phyloP scores from a whole-genome alignment of 306 rosid species.

The Astragalus glycyphyllos region DNA sequence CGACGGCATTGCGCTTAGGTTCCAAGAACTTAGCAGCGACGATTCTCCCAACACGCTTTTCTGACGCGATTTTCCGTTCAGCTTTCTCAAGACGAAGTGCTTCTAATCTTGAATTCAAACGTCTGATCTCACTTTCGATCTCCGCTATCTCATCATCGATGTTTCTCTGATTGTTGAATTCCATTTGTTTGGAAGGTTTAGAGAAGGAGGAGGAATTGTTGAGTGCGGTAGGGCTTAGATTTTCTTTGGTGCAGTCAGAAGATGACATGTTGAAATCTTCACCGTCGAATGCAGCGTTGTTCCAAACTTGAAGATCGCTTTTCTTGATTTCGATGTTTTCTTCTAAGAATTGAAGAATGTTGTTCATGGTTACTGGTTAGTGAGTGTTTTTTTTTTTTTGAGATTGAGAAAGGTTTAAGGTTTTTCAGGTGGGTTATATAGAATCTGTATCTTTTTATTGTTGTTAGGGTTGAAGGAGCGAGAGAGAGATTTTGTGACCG shows the following conservation, averaged over 20 bases:
- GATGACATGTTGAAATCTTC: constrained; percentile 21
- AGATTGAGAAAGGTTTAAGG: neutral
- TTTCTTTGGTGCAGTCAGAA: constrained; percentile 44
- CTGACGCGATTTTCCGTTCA: constrained; percentile 16
- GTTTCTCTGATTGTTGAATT: constrained; percentile 9
- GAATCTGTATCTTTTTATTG: neutral
- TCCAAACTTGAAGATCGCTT: constrained; percentile 38
- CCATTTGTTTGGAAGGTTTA: neutral
- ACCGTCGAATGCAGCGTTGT: constrained; percentile 49
- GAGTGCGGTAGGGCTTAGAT: constrained; percentile 41
- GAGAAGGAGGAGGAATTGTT: neutral
- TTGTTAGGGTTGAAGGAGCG: neutral
- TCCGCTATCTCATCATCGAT: constrained; percentile 37
- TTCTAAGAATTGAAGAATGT: constrained; percentile 28
- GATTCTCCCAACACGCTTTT: constrained; percentile 9
- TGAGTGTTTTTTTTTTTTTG: neutral
- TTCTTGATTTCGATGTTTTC: neutral
- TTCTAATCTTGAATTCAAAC: constrained; percentile 26
- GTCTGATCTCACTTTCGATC: constrained; percentile 41
- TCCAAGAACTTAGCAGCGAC: constrained; percentile 47
- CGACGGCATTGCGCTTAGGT: constrained; percentile 49
- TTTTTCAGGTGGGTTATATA: neutral
- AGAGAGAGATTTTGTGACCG: constrained; percentile 33
- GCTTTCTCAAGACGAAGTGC: constrained; percentile 40
- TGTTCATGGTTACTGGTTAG: constrained; percentile 23